Evolutionary conservation across 352 stramenopile species (phyloP), one percentile per base, ranked within the genome.

Genomic region (Globisporangium sylvaticum): DNA sequence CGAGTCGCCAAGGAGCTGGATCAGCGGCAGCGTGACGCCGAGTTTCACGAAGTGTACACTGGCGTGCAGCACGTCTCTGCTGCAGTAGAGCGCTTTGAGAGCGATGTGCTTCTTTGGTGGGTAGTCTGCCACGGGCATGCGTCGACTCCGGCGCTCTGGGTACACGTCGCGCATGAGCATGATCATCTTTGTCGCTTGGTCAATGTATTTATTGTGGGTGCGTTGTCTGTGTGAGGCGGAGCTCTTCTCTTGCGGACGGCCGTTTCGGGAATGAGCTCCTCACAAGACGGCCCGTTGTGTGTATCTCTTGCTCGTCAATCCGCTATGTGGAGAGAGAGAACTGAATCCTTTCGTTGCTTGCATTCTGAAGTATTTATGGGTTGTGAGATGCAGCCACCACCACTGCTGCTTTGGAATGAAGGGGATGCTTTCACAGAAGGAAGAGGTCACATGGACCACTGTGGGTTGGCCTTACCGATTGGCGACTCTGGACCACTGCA

Each of bases 81-180:
- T 54, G n/a, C 46, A 20, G 39, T 48, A n/a, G 4, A 48, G 15
- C 14, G 3, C 39, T 48, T 48, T 48, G 39, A 48, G 39, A 4
- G 4, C 15, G 15, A 7, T 4, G 39, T 48, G n/a, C n/a, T 48
- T 14, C 39, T 48, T 48, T n/a, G 39, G 2, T 20, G 39, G 39
- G 39, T 9, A 48, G 39, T 15, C 39, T 1, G 9, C 14, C 14
- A n/a, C 39, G 15, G 39, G 39, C 10, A 48, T 48, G 4, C 10
- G 15, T n/a, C 39, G 39, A 8, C 39, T 48, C 39, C 39, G 15
- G 5, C 39, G 39, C 18, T 54, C 20, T 5, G 46, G 46, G 20
- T 54, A 18, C n/a, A 54, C 39, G 15, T n/a, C 39, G 39, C 39
- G 50, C 50, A 56, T 56, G 50, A 56, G 50, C 50, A 56, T 56